Base-by-base conservation (phyloP, 768 basidiomycete genomes). In the Boletus sp. region DNA sequence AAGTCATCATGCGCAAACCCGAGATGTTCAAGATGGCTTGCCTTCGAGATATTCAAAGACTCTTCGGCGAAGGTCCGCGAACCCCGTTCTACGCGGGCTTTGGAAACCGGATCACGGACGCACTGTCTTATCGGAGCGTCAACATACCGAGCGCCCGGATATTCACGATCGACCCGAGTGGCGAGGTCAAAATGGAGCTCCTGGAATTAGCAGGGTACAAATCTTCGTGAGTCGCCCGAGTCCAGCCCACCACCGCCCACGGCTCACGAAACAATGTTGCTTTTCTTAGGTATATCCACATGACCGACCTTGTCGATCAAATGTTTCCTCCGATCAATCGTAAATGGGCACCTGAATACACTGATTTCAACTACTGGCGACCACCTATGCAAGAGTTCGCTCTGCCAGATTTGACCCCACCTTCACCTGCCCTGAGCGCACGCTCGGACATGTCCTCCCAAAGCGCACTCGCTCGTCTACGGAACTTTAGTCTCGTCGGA, bases 21-120 rank as follows among this genome's bases (percentile, higher is more conserved):
- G 97, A 99, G 67, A 82, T 98, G n/a, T 99, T 99, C 82, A 99
- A 99, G 75, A 99, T 99, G 97, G 94, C 96, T 2, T 98, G 95
- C 73, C 74, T 98, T 54, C 82, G 94, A 40, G 97, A 98, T 72
- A 96, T 98, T 50, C 91, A 91, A 60, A 79, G 93, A 21, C 70
- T 98, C 7, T 99, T 98, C 65, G 90, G 90, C 6, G 83, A 85
- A 35, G 77, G 77, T 29, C 72, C 77, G 32, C 77, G 81, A 58
- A 87, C 83, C 59, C 88, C 94, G 0, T 99, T 98, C 75, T 98
- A 95, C 66, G 92, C 93, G 37, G 97, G 97, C 2, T 99, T 99
- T 68, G 97, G 97, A 7, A 99, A 99, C 66, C 83, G 96, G 33
- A 98, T 98, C 62, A 98, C 97, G 15, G 97, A 99, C 71, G 97